Conservation (phyloP, 768 basidiomycete genomes). For the Rhizopogon vesiculosus region DNA sequence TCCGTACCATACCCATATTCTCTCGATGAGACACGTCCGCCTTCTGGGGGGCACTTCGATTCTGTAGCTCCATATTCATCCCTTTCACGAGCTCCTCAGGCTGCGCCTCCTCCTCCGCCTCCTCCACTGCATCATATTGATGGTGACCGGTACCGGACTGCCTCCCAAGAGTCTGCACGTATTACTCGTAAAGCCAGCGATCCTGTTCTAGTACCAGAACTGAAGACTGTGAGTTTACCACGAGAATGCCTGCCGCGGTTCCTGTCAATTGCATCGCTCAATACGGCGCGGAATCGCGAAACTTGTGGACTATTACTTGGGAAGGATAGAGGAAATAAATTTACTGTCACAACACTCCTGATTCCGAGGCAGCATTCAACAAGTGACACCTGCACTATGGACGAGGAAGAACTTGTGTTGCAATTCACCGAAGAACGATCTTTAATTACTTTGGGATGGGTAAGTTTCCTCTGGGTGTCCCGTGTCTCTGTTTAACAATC, state of each 20-base stretch:
- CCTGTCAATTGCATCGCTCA: conserved; percentile 69
- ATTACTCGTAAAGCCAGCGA: conserved; percentile 23
- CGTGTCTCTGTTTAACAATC: background rate
- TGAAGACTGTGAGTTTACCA: conserved; percentile 67
- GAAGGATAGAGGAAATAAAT: conserved; percentile 55
- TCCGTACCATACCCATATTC: conserved; percentile 13
- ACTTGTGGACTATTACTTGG: conserved; percentile 86
- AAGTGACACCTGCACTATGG: conserved; percentile 90
- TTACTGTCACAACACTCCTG: conserved; percentile 72
- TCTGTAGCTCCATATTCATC: conserved; percentile 13
- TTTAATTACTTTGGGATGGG: conserved; percentile 90
- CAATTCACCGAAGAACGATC: conserved; percentile 78
- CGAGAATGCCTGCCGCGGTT: conserved; percentile 72
- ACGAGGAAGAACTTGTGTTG: conserved; percentile 83
- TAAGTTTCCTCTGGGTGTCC: conserved; percentile 29
- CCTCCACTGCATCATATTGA: conserved; percentile 18
- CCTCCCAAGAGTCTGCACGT: conserved; percentile 31
- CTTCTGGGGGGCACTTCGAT: background rate
- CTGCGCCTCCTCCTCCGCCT: conserved; percentile 18
- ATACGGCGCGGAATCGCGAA: conserved; percentile 76
- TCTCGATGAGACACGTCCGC: background rate
- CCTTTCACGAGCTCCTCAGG: conserved; percentile 20
- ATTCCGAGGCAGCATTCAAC: conserved; percentile 89
- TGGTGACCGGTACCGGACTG: conserved; percentile 25
- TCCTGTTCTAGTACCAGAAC: conserved; percentile 35